Evolutionary conservation across 371 early-diverging fungal species (phyloP).

Genomic region (Mucor saturninus): DNA sequence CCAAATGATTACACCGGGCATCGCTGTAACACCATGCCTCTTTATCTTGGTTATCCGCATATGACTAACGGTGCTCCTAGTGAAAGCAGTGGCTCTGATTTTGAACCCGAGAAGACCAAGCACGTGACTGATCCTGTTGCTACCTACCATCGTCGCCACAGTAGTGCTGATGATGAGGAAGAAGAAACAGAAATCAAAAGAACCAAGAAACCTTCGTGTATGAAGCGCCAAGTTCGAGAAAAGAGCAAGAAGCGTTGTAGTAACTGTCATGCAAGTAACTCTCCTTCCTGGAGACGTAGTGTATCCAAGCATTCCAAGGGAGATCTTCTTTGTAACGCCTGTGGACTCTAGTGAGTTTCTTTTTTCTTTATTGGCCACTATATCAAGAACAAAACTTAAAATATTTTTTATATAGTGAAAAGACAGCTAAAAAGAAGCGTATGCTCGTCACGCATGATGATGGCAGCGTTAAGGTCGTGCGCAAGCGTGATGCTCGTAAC

Average conservation of each 20-base stretch:
- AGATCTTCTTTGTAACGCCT: conserved; percentile 89
- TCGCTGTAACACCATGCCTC: neutral
- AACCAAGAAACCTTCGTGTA: neutral
- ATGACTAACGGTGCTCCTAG: too few relatives aligned
- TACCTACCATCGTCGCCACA: too few relatives aligned
- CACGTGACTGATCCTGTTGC: too few relatives aligned
- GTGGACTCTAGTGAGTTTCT: conserved; percentile 88
- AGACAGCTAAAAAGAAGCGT: conserved; percentile 23
- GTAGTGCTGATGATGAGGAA: neutral
- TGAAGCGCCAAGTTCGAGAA: neutral
- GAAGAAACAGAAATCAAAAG: neutral
- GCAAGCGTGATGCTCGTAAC: conserved; percentile 19
- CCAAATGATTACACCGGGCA: neutral
- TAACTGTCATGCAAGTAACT: conserved; percentile 88
- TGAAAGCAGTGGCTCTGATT: too few relatives aligned
- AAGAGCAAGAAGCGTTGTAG: conserved; percentile 56
- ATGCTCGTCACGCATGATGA: conserved; percentile 24
- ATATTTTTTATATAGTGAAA: conserved; percentile 21
- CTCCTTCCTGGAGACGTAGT: conserved; percentile 96
- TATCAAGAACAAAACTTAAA: neutral
- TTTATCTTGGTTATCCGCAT: neutral
- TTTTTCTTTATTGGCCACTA: neutral
- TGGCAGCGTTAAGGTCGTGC: conserved; percentile 21
- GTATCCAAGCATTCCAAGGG: conserved; percentile 57
- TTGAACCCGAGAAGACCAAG: too few relatives aligned